Base-by-base conservation (phyloP, 106 monocot genomes). In the Alisma plantagoaquatica region DNA sequence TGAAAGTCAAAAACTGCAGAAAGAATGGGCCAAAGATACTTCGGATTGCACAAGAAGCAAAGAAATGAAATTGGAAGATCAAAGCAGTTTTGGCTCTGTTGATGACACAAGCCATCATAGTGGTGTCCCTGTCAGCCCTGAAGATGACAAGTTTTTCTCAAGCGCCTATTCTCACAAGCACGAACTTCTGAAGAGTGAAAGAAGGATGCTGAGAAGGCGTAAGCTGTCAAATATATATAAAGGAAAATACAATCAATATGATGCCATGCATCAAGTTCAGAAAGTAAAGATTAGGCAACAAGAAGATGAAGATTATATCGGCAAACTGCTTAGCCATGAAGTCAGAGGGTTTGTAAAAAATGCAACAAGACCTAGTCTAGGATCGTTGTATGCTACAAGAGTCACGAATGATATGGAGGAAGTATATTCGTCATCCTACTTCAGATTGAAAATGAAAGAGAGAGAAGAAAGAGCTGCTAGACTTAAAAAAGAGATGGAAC, bases 391-490 rank as follows among this genome's bases (percentile, higher is more conserved):
- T 60, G 21, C 29, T 31, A 30, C 46, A 22, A 48, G 31, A 31
- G 48, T 31, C 3, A n/a, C 23, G 19, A 47, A 60, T 23, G 47
- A 23, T 16, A 10, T 60, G 18, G 47, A 48, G 31, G 47, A 20
- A 21, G 9, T 30, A 29, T 32, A 18, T 28, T 60, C 60, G 21
- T 47, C 29, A 19, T 60, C 29, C 2, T 60, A 60, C 42, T 22
- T 10, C 10, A 31, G 18, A 29, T 31, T 60, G 23, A 60, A 27
- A 31, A 30, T 20, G 21, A 60, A 48, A 10, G 60, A 60, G 60
- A 60, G 30, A 47, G 60, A 46, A 23, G 21, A 60, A 47, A 60
- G 42, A 32, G 58, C 58, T 1, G 44, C 58, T 33, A 58, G 58
- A 29, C 10, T 48, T 30, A 38, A 22, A 16, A 47, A 60, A 33